A percentile compares a stretch with the other conserved stretches of the same genome.
These are phyloP conservation scores for Nothopassalora personata DNA, from an alignment of 2,329 filamentous ascomycete genomes.

Conservation along the genomic window DNA sequence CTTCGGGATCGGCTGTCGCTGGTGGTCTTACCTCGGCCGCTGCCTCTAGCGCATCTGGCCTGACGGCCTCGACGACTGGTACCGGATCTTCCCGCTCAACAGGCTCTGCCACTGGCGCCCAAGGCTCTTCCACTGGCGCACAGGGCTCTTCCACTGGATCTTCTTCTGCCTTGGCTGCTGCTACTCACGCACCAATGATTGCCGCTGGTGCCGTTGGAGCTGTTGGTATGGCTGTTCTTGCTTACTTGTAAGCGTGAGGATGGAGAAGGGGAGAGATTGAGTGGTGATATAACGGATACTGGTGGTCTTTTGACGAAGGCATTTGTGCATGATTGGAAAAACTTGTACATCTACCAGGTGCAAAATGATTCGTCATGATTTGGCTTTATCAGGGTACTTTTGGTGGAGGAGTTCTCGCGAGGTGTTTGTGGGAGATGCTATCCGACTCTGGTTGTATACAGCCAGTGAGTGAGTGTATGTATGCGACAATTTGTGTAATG, in stretches of 20 bases:
- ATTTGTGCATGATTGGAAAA: neutral
- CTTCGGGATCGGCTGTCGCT: constrained; percentile 4
- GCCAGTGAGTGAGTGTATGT: neutral
- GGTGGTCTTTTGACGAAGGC: neutral
- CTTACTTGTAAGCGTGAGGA: neutral
- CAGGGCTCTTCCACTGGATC: constrained; percentile 2
- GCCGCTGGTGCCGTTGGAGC: constrained; percentile 20
- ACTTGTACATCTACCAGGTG: neutral
- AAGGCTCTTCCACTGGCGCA: neutral
- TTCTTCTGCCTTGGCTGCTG: constrained; percentile 8
- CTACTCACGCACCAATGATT: constrained; percentile 15
- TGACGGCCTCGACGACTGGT: neutral
- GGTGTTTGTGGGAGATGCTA: neutral
- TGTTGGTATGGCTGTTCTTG: constrained; percentile 12
- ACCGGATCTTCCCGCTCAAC: neutral
- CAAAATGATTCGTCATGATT: neutral
- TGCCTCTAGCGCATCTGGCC: neutral
- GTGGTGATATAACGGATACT: neutral
- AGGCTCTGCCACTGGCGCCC: neutral
- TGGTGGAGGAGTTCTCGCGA: neutral
- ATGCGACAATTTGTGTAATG: neutral
- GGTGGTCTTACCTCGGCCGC: neutral
- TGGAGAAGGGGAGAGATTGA: neutral
- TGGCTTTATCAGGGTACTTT: no score
- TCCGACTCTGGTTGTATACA: neutral